Base-by-base conservation (phyloP, 2,329 filamentous ascomycete genomes). In the Metarhizium sp. region DNA sequence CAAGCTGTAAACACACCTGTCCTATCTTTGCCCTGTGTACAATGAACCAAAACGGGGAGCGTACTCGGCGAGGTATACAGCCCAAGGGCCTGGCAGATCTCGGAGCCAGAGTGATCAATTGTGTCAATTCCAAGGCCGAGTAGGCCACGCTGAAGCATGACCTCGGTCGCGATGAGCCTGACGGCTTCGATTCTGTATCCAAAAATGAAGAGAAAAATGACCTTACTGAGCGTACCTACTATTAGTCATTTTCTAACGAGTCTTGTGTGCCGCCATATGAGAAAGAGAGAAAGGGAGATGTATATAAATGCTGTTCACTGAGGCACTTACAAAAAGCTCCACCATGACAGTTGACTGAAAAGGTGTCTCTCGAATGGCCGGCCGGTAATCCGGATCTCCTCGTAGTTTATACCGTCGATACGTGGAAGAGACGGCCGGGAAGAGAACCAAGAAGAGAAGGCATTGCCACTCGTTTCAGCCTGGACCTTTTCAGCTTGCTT, bases 21-120 rank as follows among this genome's bases (percentile, higher is more conserved):
- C 2, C 91, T 81, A 65, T 95, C 91, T 67, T 95, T 96, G 56
- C 91, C 91, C 64, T 95, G 90, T 0, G 90, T 94, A 69, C 91
- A 96, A 69, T 95, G 90, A 2, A 94, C 73, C 7, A 95, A 66
- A 1, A 85, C 69, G 0, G 90, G 90, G 59, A 84, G 82, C 16
- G 75, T 76, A 0, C 68, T 61, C 2, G 58, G 29, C 7, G 55
- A 53, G 5, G 66, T 59, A 52, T 69, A 71, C 1, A 71, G 56
- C 8, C 59, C 60, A 40, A 73, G 59, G 6, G 64, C 63, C 51
- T 68, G 58, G 29, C 75, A 76, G 18, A 90, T 78, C 64, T 89
- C 86, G 1, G 71, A 67, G 0, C 78, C 81, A 53, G 85, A 90
- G 54, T 83, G 77, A 60, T 88, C 82, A 4, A 95, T 69, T 0